A percentile compares a stretch with the other conserved stretches of the same genome.
These are phyloP conservation scores for Tolypocladium capitatum DNA, from an alignment of 2,329 filamentous ascomycete genomes.

Conservation along the genomic window DNA sequence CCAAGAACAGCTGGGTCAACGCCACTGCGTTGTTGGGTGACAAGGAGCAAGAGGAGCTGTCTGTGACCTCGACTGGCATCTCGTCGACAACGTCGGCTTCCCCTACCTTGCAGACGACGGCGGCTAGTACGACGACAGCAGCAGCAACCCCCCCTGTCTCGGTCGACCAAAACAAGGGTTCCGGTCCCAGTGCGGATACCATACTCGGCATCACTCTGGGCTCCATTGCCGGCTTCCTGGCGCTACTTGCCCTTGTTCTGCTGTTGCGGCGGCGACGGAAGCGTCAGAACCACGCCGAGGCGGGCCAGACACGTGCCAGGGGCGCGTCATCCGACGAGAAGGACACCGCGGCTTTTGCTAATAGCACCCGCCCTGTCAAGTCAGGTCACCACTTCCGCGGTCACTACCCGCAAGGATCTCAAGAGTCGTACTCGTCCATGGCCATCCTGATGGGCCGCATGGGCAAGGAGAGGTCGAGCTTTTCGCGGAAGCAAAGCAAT, in stretches of 20 bases:
- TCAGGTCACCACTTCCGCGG: conserved; percentile 29
- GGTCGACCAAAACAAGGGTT: conserved; percentile 9
- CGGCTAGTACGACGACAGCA: conserved; percentile 2
- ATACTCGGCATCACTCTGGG: conserved; percentile 76
- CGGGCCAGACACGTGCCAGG: conserved; percentile 29
- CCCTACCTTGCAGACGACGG: conserved; percentile 9
- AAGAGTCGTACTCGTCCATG: conserved; percentile 48
- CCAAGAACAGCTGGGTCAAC: conserved; percentile 67
- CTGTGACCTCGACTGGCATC: conserved; percentile 6
- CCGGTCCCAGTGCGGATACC: conserved; percentile 29
- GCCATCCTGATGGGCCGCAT: conserved; percentile 53
- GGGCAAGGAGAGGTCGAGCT: conserved; percentile 29
- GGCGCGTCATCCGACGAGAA: conserved; percentile 43
- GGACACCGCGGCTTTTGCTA: conserved; percentile 33
- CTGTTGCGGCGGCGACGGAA: conserved; percentile 39
- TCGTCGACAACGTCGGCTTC: conserved; percentile 9
- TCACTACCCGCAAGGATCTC: conserved; percentile 39
- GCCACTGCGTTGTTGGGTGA: conserved; percentile 48
- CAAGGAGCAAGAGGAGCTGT: conserved; percentile 26
- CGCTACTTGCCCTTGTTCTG: conserved; percentile 59
- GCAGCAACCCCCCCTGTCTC: background rate
- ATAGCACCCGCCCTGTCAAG: conserved; percentile 24
- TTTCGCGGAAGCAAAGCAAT: conserved; percentile 42
- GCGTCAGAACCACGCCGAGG: conserved; percentile 36
- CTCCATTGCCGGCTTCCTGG: conserved; percentile 60